phyloP scores from a whole-genome alignment of 2,329 filamentous ascomycete genomes.

The Aureobasidium sp. region DNA sequence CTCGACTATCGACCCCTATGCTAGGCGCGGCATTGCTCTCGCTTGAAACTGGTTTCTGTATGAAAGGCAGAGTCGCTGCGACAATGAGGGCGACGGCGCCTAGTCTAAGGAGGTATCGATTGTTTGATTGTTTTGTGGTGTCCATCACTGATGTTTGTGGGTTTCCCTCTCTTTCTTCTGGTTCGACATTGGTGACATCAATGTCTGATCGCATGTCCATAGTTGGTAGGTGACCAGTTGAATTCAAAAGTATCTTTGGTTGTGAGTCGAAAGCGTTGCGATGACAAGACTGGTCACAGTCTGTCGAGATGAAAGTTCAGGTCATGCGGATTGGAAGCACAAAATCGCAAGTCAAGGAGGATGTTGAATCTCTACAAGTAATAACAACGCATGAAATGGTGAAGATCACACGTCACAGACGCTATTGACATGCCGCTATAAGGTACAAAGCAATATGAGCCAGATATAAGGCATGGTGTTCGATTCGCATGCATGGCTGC shows the following conservation, averaged over 20 bases:
- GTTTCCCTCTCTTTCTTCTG: not conserved
- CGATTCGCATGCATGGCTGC: not conserved
- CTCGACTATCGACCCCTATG: slow-evolving; percentile 24
- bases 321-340: not conserved
- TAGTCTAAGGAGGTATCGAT: not conserved
- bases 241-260: not conserved
- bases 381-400: not conserved
- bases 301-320: not conserved
- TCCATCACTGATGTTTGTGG: not conserved
- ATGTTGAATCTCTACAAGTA: not conserved
- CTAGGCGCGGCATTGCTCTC: slow-evolving; percentile 19
- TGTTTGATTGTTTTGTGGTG: not conserved
- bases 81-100: slow-evolving; percentile 18
- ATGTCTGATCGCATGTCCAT: not conserved
- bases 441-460: slow-evolving; percentile 7
- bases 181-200: not conserved
- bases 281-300: not conserved
- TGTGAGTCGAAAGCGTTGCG: not conserved
- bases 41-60: slow-evolving; percentile 19
- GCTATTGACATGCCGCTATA: slow-evolving; percentile 1
- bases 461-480: not conserved
- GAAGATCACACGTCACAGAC: slow-evolving; percentile 10
- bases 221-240: not conserved
- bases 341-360: not conserved
- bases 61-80: slow-evolving; percentile 21